Conservation (phyloP, 2,329 filamentous ascomycete species). For the Polytolypa hystricis region DNA sequence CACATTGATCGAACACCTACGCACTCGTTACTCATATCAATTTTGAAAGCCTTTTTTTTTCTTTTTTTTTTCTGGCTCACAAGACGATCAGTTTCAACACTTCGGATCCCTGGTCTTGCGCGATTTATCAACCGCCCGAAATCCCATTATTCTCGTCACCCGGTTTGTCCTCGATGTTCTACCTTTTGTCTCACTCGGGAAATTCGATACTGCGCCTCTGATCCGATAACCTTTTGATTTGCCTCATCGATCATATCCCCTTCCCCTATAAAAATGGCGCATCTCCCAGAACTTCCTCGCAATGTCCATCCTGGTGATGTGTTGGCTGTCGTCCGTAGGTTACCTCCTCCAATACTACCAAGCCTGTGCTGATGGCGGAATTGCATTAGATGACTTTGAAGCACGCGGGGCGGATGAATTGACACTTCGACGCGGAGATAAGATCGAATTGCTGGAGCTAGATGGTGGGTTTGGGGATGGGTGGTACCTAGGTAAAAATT, state of each 20-base stretch:
- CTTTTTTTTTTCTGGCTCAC: too few species aligned
- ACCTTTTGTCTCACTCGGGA: too few species aligned
- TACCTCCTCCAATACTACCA: slow-evolving; percentile 6
- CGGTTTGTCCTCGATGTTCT: too few species aligned
- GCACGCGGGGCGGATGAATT: slow-evolving; percentile 90
- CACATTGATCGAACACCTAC: too few species aligned
- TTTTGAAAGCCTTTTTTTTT: too few species aligned
- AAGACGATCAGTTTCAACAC: too few species aligned
- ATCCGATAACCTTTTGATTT: neutral
- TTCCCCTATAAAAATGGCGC: slow-evolving; percentile 20
- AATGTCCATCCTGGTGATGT: slow-evolving; percentile 31
- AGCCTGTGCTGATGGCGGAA: slow-evolving; percentile 7
- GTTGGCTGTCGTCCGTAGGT: slow-evolving; percentile 37
- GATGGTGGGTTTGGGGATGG: slow-evolving; percentile 58
- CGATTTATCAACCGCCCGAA: too few species aligned
- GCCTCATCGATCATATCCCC: neutral
- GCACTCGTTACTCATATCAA: too few species aligned
- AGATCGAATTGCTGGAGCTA: slow-evolving; percentile 52
- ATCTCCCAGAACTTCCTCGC: slow-evolving; percentile 22
- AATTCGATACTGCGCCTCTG: too few species aligned
- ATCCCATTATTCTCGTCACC: too few species aligned
- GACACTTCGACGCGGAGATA: slow-evolving; percentile 65
- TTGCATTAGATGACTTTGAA: slow-evolving; percentile 72
- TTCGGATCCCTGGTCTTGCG: too few species aligned
- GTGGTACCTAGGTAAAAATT: slow-evolving; percentile 49